A percentile compares a stretch with the other conserved stretches of the same genome.
Evolutionary conservation across 768 basidiomycete species (phyloP).

Genomic region (Thelephora aurantiotincta): DNA sequence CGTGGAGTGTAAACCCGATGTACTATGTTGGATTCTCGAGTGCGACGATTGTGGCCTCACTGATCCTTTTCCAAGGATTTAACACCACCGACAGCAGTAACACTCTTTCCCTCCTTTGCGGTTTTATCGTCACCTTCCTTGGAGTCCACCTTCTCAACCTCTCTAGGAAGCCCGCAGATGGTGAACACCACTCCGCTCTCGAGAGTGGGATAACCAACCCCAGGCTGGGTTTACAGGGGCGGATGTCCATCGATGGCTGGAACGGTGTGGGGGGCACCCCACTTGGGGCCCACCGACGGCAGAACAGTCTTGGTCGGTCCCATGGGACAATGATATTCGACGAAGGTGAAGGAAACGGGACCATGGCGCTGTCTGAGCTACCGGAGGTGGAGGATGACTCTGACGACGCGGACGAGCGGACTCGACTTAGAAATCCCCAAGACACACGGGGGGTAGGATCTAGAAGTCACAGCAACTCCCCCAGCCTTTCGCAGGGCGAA

Average conservation of each 20-base stretch:
- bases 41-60: conserved; percentile 82
- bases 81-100: conserved; percentile 76
- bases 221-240: conserved; percentile 66
- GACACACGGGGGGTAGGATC: conserved; percentile 18
- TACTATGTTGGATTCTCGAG: conserved; percentile 97
- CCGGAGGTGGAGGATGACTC: conserved; percentile 48
- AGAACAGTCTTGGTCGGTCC: conserved; percentile 49
- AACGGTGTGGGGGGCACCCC: conserved; percentile 23
- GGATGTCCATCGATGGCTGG: conserved; percentile 74
- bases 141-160: conserved; percentile 92
- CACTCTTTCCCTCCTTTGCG: conserved; percentile 76
- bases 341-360: conserved; percentile 25
- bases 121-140: conserved; percentile 87
- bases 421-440: conserved; percentile 11
- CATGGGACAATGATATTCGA: conserved; percentile 61
- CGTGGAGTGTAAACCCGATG: conserved; percentile 80
- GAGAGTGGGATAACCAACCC: conserved; percentile 64
- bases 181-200: conserved; percentile 36
- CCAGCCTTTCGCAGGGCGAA: conserved; percentile 26
- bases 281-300: conserved; percentile 39
- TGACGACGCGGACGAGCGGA: conserved; percentile 31
- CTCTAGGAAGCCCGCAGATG: conserved; percentile 44
- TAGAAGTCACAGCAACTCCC: conserved; percentile 43
- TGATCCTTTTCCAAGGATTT: conserved; percentile 96
- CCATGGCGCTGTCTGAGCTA: conserved; percentile 46